A percentile compares a stretch with the other conserved stretches of the same genome.
phyloP scores from a whole-genome alignment of 2,329 filamentous ascomycete genomes.

The Coniochaeta hoffmannii region DNA sequence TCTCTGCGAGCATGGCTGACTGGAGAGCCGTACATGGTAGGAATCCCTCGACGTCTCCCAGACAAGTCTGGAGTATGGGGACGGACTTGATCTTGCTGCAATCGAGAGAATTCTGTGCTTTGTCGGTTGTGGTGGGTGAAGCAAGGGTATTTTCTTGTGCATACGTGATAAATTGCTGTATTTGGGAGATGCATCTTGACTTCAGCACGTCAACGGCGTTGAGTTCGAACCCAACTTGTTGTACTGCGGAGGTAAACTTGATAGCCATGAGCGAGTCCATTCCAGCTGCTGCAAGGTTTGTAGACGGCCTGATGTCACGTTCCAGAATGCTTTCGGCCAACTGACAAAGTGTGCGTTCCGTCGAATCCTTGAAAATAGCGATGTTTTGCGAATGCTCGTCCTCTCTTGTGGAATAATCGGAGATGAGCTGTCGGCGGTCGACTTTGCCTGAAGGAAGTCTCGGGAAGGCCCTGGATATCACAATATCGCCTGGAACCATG shows the following conservation, averaged over 20 bases:
- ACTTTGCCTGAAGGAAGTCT: slow-evolving; percentile 78
- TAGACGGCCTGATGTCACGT: slow-evolving; percentile 15
- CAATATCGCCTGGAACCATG: slow-evolving; percentile 74
- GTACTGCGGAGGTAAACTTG: slow-evolving; percentile 54
- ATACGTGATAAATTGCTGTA: slow-evolving; percentile 12
- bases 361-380: slow-evolving; percentile 16
- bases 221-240: slow-evolving; percentile 45
- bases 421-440: slow-evolving; percentile 58
- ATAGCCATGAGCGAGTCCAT: slow-evolving; percentile 35
- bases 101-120: background rate
- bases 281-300: slow-evolving; percentile 24
- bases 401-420: slow-evolving; percentile 34
- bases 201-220: slow-evolving; percentile 56
- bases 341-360: slow-evolving; percentile 26
- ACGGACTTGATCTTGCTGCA: slow-evolving; percentile 2
- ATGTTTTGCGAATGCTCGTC: slow-evolving; percentile 5
- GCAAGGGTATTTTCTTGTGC: background rate
- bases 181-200: slow-evolving; percentile 32
- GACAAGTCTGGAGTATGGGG: slow-evolving; percentile 11
- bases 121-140: slow-evolving; percentile 5
- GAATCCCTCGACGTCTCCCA: slow-evolving; percentile 36
- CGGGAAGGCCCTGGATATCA: slow-evolving; percentile 59
- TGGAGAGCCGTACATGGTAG: slow-evolving; percentile 67
- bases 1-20: slow-evolving; percentile 73
- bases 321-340: slow-evolving; percentile 20